Conservation (phyloP, 2,329 filamentous ascomycete genomes). For the Beauveria australis region DNA sequence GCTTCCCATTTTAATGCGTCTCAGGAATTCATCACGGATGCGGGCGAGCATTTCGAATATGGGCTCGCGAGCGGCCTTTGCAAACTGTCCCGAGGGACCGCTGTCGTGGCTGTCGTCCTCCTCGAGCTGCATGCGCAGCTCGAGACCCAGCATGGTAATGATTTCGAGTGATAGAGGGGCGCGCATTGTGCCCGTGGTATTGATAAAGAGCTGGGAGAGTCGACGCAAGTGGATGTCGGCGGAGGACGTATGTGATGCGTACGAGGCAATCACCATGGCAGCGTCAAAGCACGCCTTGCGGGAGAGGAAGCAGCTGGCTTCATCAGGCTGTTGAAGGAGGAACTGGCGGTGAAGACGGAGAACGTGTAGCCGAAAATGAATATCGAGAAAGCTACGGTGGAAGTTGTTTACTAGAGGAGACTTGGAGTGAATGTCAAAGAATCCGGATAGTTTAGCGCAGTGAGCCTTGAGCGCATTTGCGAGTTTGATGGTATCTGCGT, state of each 20-base stretch:
- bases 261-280: neutral
- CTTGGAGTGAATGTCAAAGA: neutral
- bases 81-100: neutral
- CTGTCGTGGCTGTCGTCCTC: neutral
- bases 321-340: neutral
- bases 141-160: conserved; percentile 4
- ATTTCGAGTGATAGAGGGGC: conserved; percentile 3
- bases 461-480: neutral
- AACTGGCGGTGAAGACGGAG: conserved; percentile 5
- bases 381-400: conserved; percentile 1
- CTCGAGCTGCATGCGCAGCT: neutral
- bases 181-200: neutral
- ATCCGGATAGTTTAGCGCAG: neutral
- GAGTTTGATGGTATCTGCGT: neutral
- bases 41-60: neutral
- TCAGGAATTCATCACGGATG: neutral
- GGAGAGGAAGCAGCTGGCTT: neutral
- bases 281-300: neutral
- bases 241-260: neutral
- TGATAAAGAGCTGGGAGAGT: neutral
- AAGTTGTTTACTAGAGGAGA: neutral
- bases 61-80: neutral
- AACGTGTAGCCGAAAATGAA: neutral
- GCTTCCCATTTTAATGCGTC: neutral
- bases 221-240: neutral